A percentile compares a stretch with the other conserved stretches of the same genome.
These are phyloP conservation scores for Heterobasidion occidentale DNA, from an alignment of 1,284 basidiomycete species.

Conservation along the genomic window DNA sequence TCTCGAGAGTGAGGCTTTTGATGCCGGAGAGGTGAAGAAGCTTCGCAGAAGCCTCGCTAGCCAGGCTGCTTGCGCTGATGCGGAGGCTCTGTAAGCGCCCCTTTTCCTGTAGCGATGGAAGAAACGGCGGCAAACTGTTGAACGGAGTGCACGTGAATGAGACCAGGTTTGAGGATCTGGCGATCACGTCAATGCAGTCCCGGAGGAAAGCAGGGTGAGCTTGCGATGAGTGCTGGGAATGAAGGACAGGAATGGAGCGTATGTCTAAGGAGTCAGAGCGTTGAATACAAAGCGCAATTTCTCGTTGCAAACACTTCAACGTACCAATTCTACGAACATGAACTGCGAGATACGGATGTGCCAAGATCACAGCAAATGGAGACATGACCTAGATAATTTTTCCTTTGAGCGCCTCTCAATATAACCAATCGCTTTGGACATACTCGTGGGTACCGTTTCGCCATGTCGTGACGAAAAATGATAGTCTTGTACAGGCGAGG, in stretches of 20 bases:
- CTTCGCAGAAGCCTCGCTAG: slow-evolving; percentile 35
- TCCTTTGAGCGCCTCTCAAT: background rate
- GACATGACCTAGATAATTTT: slow-evolving; percentile 31
- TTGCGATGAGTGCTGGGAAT: slow-evolving; percentile 12
- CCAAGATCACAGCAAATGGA: slow-evolving; percentile 49
- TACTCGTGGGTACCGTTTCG: slow-evolving; percentile 47
- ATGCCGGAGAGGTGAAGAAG: slow-evolving; percentile 35
- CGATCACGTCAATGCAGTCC: slow-evolving; percentile 41
- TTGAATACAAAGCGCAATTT: background rate
- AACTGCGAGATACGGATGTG: slow-evolving; percentile 41
- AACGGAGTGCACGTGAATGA: slow-evolving; percentile 45
- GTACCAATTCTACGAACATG: slow-evolving; percentile 56
- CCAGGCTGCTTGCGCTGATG: slow-evolving; percentile 37
- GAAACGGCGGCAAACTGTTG: slow-evolving; percentile 38
- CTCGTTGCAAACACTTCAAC: slow-evolving; percentile 10
- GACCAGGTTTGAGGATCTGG: slow-evolving; percentile 40
- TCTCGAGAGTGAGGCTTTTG: slow-evolving; percentile 42
- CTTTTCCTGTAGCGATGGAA: slow-evolving; percentile 37
- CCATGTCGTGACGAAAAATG: slow-evolving; percentile 42
- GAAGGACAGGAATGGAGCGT: slow-evolving; percentile 30
- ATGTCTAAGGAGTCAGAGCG: slow-evolving; percentile 34
- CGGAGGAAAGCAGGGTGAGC: slow-evolving; percentile 40
- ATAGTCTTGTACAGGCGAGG: slow-evolving; percentile 53
- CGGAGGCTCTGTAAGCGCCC: slow-evolving; percentile 37
- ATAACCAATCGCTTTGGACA: background rate